Base-by-base conservation (phyloP, 306 rosid genomes). In the Bauhinia variegata region DNA sequence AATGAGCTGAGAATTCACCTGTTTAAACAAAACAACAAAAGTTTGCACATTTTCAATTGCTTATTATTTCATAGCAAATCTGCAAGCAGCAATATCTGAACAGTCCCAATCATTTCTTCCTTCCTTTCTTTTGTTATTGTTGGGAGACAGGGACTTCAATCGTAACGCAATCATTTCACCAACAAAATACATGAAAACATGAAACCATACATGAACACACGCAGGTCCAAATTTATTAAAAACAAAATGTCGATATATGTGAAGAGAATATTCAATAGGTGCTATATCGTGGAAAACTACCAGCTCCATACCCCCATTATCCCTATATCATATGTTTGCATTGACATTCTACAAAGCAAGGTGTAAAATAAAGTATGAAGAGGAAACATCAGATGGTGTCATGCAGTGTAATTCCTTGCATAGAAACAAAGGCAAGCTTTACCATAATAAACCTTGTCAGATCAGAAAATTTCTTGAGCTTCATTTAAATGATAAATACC, bases 1-100 rank as follows among this genome's bases (percentile, higher is more conserved):
- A 76, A 93, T 90, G 72, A 93, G 96, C 78, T 93, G 99, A 68
- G 99, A 93, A 85, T 93, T 93, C 64, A 93, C 99, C 99, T 93
- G 78, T 60, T 32, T 9, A 67, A n/a, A 57, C n/a, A 62, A 58
- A 51, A 63, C n/a, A 33, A 42, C 43, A 57, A 61, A 51, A 23
- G 59, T n/a, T n/a, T 44, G 54, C 30, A 16, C 58, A 28, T 30
- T 68, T 65, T 55, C 19, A 23, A 66, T 52, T 47, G n/a, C 50
- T 70, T 16, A 11, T 37, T 46, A 75, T 71, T 73, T 68, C 74
- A 75, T 30, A 36, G 49, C 54, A 68, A 52, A 53, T 60, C 17
- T 54, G 49, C 30, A 70, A 54, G 56, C 19, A 48, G 52, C 12
- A 44, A 73, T 14, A 15, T 32, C n/a, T 30, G 7, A 37, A 36